phyloP scores from a whole-genome alignment of 2,329 filamentous ascomycete genomes.

The Gremmenia infestans region DNA sequence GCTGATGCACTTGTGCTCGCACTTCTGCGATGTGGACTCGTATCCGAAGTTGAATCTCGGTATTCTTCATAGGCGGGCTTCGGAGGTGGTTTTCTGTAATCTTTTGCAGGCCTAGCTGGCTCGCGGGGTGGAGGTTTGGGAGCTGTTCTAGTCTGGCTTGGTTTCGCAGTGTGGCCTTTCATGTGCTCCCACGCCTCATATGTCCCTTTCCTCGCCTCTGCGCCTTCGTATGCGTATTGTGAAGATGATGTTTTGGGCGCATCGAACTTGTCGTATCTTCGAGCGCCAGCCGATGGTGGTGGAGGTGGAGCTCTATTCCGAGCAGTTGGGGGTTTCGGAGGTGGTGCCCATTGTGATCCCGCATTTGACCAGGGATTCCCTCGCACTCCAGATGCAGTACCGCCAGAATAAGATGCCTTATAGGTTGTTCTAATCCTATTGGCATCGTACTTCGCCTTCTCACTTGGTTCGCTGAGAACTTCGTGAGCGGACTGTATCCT shows the following conservation, averaged over 20 bases:
- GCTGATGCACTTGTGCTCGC: constrained; percentile 18
- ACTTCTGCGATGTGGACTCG: constrained; percentile 16
- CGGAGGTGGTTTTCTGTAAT: constrained; percentile 19
- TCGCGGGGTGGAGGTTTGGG: constrained; percentile 23
- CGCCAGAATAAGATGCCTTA: constrained; percentile 13
- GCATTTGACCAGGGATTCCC: constrained; percentile 32
- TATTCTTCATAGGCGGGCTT: constrained; percentile 22
- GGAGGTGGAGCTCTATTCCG: constrained; percentile 16
- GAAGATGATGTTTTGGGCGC: constrained; percentile 22
- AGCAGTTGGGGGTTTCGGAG: constrained; percentile 29
- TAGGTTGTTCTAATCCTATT: constrained; percentile 19
- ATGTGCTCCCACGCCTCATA: constrained; percentile 32
- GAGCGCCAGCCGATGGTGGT: constrained; percentile 26
- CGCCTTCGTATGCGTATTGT: constrained; percentile 26
- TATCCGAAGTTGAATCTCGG: constrained; percentile 8
- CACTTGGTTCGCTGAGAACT: constrained; percentile 44
- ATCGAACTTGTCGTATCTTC: constrained; percentile 28
- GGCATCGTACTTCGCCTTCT: constrained; percentile 31
- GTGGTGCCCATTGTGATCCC: constrained; percentile 27
- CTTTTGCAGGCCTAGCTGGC: constrained; percentile 20
- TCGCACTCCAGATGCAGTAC: constrained; percentile 19
- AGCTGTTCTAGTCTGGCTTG: constrained; percentile 11
- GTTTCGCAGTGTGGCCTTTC: constrained; percentile 14
- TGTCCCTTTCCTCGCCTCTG: constrained; percentile 26
- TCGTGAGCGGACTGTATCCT: constrained; percentile 67